These are phyloP conservation scores for Violaceomyces palustris DNA, from an alignment of 1,284 basidiomycete genomes.

Conservation along the genomic window DNA sequence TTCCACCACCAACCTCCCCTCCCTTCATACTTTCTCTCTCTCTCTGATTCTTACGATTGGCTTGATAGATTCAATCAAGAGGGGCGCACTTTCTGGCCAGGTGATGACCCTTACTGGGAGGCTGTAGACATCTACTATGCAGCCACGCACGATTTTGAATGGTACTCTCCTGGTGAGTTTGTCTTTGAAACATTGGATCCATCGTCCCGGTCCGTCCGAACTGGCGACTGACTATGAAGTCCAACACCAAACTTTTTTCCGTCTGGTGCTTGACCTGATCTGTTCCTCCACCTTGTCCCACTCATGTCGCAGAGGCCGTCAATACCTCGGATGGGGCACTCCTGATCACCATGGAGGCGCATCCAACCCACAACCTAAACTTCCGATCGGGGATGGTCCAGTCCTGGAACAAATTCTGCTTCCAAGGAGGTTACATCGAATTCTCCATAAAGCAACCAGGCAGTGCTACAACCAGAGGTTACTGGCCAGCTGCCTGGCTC, in stretches of 20 bases:
- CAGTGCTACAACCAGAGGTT: constrained; percentile 51
- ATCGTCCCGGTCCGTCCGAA: too few relatives aligned
- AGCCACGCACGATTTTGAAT: constrained; percentile 50
- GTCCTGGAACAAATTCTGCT: constrained; percentile 53
- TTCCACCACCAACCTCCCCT: too few relatives aligned
- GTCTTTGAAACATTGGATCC: too few relatives aligned
- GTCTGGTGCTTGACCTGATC: too few relatives aligned
- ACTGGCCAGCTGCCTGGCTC: constrained; percentile 56
- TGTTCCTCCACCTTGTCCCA: too few relatives aligned
- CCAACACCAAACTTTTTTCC: too few relatives aligned
- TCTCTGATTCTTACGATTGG: too few relatives aligned
- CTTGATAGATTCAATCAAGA: constrained; percentile 64
- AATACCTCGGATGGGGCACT: constrained; percentile 40
- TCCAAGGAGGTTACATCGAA: constrained; percentile 51
- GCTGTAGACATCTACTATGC: constrained; percentile 50
- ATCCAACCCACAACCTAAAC: constrained; percentile 39
- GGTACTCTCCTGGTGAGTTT: constrained; percentile 54
- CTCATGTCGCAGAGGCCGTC: too few relatives aligned
- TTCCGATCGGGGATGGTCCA: constrained; percentile 52
- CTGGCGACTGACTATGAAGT: too few relatives aligned
- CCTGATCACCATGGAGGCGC: constrained; percentile 38
- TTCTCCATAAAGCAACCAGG: constrained; percentile 40
- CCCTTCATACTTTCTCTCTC: too few relatives aligned
- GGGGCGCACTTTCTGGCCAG: constrained; percentile 60
- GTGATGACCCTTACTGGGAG: constrained; percentile 51